Evolutionary conservation across 768 basidiomycete species (phyloP), one percentile per base, ranked within the genome.

Genomic region (Brasilioporus rufonigricans): DNA sequence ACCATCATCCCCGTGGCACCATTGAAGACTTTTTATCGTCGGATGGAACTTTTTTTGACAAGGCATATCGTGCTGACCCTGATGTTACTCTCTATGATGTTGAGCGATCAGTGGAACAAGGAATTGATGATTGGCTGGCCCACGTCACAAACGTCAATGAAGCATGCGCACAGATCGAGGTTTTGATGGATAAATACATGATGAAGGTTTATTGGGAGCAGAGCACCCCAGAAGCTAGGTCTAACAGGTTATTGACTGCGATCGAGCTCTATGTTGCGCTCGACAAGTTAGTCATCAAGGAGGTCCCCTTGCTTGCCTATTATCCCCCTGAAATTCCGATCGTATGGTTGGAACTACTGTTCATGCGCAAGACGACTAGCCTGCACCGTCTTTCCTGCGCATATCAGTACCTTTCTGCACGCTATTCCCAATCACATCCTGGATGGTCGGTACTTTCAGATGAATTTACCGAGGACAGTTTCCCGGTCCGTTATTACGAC

Each of bases 201-300:
- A 3, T 3, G 7, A 5, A 68, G n/a, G n/a, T n/a, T n/a, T n/a
- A n/a, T n/a, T n/a, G n/a, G n/a, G n/a, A n/a, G n/a, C n/a, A n/a
- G n/a, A n/a, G n/a, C n/a, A n/a, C n/a, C 27, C 69, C 74, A 14
- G 76, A 79, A 52, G 56, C 67, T 36, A 32, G 58, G 2, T 78
- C 78, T 0, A 53, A 74, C 5, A 74, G 78, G 68, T 49, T 80
- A 29, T 61, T 82, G 44, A 66, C 65, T 0, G n/a, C 40, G 5
- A 35, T 66, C 0, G 74, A 48, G 24, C 47, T 48, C 10, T 48
- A 11, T 26, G 24, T 48, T 1, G 47, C 47, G 4, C 23, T 48
- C 11, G 47, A 47, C 18, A 47, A 35, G 26, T n/a, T 38, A 24
- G 35, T 8, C 8, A 35, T 36, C 9, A 27, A 27, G n/a, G n/a